phyloP scores from a whole-genome alignment of 768 basidiomycete species.

The Lactarius deliciosus region DNA sequence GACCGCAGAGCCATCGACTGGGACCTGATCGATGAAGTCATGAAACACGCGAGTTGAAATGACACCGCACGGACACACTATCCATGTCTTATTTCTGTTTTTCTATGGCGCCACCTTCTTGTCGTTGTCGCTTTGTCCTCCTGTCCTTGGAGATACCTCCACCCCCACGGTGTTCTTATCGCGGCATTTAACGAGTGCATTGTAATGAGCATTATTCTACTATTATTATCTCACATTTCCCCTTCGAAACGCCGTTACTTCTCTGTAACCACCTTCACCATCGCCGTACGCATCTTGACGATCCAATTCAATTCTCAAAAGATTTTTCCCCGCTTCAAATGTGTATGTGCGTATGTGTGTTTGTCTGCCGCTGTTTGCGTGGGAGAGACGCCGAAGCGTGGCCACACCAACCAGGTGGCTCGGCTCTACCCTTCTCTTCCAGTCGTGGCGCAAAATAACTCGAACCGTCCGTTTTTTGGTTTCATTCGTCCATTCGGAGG shows the following conservation, averaged over 20 bases:
- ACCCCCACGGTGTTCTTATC: background rate
- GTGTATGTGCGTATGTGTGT: background rate
- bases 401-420: background rate
- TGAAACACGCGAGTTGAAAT: conserved; percentile 18
- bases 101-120: background rate
- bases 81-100: background rate
- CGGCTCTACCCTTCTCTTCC: background rate
- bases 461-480: background rate
- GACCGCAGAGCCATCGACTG: conserved; percentile 28
- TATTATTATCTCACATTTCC: background rate
- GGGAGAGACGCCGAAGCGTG: background rate
- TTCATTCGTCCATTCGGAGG: background rate
- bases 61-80: background rate
- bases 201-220: background rate
- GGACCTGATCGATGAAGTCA: conserved; percentile 30
- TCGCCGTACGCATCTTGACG: background rate
- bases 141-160: background rate
- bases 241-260: background rate
- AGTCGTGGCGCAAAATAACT: background rate
- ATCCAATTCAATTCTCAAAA: background rate
- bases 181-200: background rate
- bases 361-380: background rate
- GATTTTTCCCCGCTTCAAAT: too few relatives aligned
- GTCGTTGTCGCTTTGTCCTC: background rate
- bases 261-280: background rate